Percentiles rank a stretch among this genome's conserved stretches.
Conservation (phyloP, 139 green algal genomes). For the Tetraselmis chui region DNA sequence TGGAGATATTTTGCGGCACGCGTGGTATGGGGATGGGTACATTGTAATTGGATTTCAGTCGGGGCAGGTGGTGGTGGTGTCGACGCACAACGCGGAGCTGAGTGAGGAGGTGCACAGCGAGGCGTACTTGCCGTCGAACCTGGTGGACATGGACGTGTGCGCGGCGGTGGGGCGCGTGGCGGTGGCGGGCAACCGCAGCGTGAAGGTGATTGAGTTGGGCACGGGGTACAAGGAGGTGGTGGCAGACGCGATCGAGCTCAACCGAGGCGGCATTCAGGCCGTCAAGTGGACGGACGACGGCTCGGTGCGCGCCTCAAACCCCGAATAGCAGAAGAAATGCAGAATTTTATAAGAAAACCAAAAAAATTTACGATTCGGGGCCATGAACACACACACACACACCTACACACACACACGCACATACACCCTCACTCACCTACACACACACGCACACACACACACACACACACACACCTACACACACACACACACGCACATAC, state of each 20-base stretch:
- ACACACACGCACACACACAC: too few species aligned
- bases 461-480: too few species aligned
- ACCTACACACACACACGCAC: too few species aligned
- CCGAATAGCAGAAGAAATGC: neutral
- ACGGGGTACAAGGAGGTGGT: slow-evolving; percentile 43
- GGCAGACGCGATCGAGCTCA: slow-evolving; percentile 48
- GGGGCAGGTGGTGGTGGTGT: slow-evolving; percentile 44
- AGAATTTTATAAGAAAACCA: neutral
- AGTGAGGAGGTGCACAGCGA: slow-evolving; percentile 48
- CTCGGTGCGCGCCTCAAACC: neutral
- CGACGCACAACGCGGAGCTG: slow-evolving; percentile 43
- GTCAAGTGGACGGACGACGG: slow-evolving; percentile 54
- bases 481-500: too few species aligned
- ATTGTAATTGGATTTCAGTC: slow-evolving; percentile 56
- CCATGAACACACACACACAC: too few species aligned
- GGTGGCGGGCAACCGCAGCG: slow-evolving; percentile 38
- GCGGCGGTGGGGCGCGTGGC: slow-evolving; percentile 33
- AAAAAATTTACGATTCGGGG: too few species aligned
- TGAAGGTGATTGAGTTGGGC: slow-evolving; percentile 42
- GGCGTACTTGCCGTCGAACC: slow-evolving; percentile 32
- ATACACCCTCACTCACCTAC: too few species aligned
- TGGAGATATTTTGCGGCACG: slow-evolving; percentile 54
- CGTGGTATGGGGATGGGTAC: slow-evolving; percentile 69
- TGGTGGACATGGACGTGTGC: slow-evolving; percentile 43
- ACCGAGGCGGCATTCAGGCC: slow-evolving; percentile 21